These are phyloP conservation scores for Beauveria medogensis DNA, from an alignment of 2,329 filamentous ascomycete species.

Conservation along the genomic window DNA sequence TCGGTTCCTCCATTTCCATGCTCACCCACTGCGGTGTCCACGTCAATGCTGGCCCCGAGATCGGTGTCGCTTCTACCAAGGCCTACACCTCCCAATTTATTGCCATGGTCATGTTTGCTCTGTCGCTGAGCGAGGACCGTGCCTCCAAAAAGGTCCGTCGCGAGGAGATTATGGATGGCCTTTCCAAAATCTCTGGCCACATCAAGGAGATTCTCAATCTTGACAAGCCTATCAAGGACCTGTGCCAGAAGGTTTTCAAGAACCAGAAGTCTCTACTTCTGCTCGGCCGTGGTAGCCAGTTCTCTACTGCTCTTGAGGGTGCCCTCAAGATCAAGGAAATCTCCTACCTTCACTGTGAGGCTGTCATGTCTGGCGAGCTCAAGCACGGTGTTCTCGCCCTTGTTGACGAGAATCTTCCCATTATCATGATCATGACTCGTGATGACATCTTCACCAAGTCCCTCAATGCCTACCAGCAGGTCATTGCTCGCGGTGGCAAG, in stretches of 20 bases:
- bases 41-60: constrained; percentile 97
- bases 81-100: constrained; percentile 99
- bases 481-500: constrained; percentile 90
- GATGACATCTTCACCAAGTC: constrained; percentile 97
- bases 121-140: constrained; percentile 92
- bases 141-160: constrained; percentile 88
- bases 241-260: constrained; percentile 89
- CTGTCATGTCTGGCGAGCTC: constrained; percentile 98
- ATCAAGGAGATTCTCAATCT: constrained; percentile 88
- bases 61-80: constrained; percentile 98
- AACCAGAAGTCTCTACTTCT: constrained; percentile 94
- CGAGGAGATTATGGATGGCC: constrained; percentile 92
- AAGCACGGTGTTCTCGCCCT: constrained; percentile 98
- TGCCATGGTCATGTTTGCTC: constrained; percentile 99
- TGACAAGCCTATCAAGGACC: constrained; percentile 86
- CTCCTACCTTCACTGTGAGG: constrained; percentile 98
- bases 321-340: constrained; percentile 99
- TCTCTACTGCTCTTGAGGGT: constrained; percentile 93
- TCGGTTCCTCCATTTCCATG: constrained; percentile 96
- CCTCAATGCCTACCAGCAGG: constrained; percentile 99
- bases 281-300: constrained; percentile 90
- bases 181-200: constrained; percentile 78
- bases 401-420: constrained; percentile 96
- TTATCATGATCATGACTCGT: constrained; percentile 98
- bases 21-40: constrained; percentile 99